phyloP scores from a whole-genome alignment of 768 basidiomycete genomes.

The Kwoniella botswanensis region DNA sequence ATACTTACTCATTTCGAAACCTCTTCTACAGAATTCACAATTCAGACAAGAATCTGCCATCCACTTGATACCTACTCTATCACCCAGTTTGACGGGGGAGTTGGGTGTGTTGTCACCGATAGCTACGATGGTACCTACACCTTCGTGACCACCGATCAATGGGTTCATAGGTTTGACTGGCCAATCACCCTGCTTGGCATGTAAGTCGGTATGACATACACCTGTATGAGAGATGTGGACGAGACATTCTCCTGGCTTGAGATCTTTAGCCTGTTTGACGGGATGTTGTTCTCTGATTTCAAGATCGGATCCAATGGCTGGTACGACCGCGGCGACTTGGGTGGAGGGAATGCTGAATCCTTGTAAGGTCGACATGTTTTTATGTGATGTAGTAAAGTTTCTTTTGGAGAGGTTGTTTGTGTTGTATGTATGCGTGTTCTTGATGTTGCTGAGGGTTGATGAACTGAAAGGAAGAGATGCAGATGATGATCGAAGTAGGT shows the following conservation, averaged over 20 bases:
- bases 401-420: constrained; percentile 8
- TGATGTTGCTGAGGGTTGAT: neutral
- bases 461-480: neutral
- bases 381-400: constrained; percentile 8
- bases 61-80: constrained; percentile 80
- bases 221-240: constrained; percentile 77
- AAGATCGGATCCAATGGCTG: constrained; percentile 8
- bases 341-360: constrained; percentile 26
- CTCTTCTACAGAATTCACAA: constrained; percentile 77
- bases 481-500: neutral
- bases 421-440: neutral
- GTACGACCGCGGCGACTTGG: constrained; percentile 24
- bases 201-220: constrained; percentile 81
- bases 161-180: constrained; percentile 62
- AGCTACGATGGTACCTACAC: constrained; percentile 79
- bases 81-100: constrained; percentile 62
- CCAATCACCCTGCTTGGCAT: constrained; percentile 79
- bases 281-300: constrained; percentile 18
- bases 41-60: constrained; percentile 66
- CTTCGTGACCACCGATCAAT: constrained; percentile 68
- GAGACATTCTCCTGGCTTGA: constrained; percentile 58
- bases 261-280: constrained; percentile 27
- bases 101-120: constrained; percentile 72
- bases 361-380: constrained; percentile 20
- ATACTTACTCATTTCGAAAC: constrained; percentile 63